Conservation (phyloP, 148 eudicot genomes). For the Spergularia marina region DNA sequence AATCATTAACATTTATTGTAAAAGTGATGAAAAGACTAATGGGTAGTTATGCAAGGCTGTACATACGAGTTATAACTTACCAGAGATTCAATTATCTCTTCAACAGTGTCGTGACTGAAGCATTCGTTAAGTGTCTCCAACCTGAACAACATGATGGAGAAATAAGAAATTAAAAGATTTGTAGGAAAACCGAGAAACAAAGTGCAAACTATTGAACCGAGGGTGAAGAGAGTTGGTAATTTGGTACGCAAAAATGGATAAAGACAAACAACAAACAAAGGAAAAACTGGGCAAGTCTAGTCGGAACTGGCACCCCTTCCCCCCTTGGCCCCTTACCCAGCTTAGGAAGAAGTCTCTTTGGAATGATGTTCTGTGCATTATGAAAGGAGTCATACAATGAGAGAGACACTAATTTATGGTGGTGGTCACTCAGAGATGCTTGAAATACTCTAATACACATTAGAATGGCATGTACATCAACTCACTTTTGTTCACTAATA, state of each 20-base stretch:
- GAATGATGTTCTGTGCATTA: not conserved
- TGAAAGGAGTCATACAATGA: not conserved
- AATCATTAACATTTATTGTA: not conserved
- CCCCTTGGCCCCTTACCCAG: not conserved
- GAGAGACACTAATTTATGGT: not conserved
- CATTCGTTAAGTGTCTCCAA: conserved; percentile 66
- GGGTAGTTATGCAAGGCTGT: not conserved
- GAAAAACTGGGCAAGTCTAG: not conserved
- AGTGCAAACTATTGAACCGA: not conserved
- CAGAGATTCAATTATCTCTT: conserved; percentile 79
- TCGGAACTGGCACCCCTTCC: not conserved
- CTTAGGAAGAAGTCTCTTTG: conserved; percentile 5
- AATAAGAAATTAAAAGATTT: not conserved
- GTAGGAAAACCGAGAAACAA: not conserved
- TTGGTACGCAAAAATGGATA: not conserved
- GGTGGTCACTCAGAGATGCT: not conserved
- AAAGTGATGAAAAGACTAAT: not conserved
- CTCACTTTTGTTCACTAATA: not conserved
- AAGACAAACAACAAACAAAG: not conserved
- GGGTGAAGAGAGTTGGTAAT: not conserved
- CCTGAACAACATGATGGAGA: conserved; percentile 42
- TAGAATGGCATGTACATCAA: not conserved
- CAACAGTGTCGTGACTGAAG: conserved; percentile 78
- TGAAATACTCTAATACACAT: not conserved
- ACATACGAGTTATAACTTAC: conserved; percentile 33